phyloP scores from a whole-genome alignment of 768 basidiomycete genomes.

The Boletus reticuloceps region DNA sequence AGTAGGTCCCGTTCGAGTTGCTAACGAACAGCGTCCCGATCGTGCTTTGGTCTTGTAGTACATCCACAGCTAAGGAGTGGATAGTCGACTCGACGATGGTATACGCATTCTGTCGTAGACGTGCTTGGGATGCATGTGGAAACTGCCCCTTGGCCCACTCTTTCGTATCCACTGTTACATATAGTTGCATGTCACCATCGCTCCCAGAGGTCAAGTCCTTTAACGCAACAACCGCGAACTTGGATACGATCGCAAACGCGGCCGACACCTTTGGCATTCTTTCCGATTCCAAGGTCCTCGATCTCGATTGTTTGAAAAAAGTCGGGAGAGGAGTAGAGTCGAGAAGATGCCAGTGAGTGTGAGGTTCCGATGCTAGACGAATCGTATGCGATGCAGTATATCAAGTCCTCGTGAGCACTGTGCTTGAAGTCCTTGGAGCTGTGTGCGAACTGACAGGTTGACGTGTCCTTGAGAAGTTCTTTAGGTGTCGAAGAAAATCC shows the following conservation, averaged over 20 bases:
- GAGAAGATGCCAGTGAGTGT: constrained; percentile 53
- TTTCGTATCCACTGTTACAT: constrained; percentile 80
- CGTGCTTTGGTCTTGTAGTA: constrained; percentile 59
- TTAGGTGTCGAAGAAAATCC: constrained; percentile 65
- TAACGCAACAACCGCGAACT: constrained; percentile 89
- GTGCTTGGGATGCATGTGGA: constrained; percentile 81
- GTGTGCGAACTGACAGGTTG: constrained; percentile 87
- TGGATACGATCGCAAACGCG: constrained; percentile 89
- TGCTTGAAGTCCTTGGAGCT: constrained; percentile 81
- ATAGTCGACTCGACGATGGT: constrained; percentile 93
- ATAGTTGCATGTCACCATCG: constrained; percentile 76
- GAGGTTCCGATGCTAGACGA: constrained; percentile 40
- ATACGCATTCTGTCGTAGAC: constrained; percentile 87
- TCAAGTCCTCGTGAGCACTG: constrained; percentile 66
- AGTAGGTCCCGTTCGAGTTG: constrained; percentile 95
- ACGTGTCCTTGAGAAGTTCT: constrained; percentile 65
- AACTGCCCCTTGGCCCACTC: constrained; percentile 89
- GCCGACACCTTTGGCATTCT: constrained; percentile 86
- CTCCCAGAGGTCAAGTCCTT: constrained; percentile 58
- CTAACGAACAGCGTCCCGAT: constrained; percentile 94
- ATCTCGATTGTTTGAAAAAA: constrained; percentile 69
- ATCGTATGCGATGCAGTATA: constrained; percentile 92
- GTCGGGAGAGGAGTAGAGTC: constrained; percentile 81
- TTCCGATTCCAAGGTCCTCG: constrained; percentile 85
- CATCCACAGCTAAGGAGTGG: constrained; percentile 93